Conservation (phyloP, 1,284 basidiomycete genomes). For the Tausonia pullulans region DNA sequence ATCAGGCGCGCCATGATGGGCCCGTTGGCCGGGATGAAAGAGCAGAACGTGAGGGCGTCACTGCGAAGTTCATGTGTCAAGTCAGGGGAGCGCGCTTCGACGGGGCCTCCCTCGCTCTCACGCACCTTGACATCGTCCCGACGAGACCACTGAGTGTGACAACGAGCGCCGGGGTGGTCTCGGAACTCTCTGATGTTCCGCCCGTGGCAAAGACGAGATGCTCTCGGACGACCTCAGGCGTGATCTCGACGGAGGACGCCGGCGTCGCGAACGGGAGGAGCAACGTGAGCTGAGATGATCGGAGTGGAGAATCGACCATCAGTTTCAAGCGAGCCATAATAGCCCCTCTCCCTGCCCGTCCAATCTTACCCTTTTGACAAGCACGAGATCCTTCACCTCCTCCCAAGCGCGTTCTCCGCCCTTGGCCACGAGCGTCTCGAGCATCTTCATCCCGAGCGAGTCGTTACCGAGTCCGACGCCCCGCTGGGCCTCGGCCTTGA, state of each 20-base stretch:
- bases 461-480: conserved; percentile 55
- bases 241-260: conserved; percentile 41
- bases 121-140: conserved; percentile 45
- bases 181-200: conserved; percentile 34
- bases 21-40: conserved; percentile 51
- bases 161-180: conserved; percentile 35
- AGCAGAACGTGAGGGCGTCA: conserved; percentile 49
- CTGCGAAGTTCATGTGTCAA: conserved; percentile 29
- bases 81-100: too few relatives aligned
- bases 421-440: conserved; percentile 62
- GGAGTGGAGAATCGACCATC: not conserved
- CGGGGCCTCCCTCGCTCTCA: conserved; percentile 24
- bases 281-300: conserved; percentile 51
- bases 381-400: conserved; percentile 57
- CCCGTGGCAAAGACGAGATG: conserved; percentile 55
- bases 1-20: conserved; percentile 51
- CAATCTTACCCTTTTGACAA: conserved; percentile 50
- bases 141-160: conserved; percentile 71
- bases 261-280: conserved; percentile 56
- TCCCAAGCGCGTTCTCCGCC: conserved; percentile 53
- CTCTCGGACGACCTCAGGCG: conserved; percentile 62
- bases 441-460: conserved; percentile 68
- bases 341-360: too few relatives aligned
- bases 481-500: conserved; percentile 64
- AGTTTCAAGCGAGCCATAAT: too few relatives aligned